Conservation (phyloP, 2,329 filamentous ascomycete genomes). For the Curvularia sp. region DNA sequence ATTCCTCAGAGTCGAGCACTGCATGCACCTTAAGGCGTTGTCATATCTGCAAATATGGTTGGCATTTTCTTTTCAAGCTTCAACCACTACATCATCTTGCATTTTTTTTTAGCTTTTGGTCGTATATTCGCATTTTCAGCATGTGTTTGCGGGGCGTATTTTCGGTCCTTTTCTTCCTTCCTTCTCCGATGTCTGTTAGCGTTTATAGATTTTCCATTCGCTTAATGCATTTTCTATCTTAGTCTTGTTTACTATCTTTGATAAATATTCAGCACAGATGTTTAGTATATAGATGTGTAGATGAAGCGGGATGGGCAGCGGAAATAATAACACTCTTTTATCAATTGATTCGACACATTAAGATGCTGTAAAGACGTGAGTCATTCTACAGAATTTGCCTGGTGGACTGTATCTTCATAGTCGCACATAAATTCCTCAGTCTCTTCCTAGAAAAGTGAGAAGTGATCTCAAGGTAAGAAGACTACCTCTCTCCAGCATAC, state of each 20-base stretch:
- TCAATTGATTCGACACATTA: not conserved
- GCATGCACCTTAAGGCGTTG: conserved; percentile 12
- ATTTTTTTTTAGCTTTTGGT: not conserved
- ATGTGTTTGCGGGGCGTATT: too few relatives aligned
- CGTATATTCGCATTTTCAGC: not conserved
- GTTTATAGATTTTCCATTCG: not conserved
- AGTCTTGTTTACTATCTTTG: not conserved
- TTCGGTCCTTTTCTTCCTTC: not conserved
- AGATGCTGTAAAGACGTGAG: not conserved
- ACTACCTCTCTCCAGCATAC: too few relatives aligned
- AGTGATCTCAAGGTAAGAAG: too few relatives aligned
- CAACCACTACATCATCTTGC: not conserved
- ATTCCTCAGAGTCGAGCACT: conserved; percentile 10
- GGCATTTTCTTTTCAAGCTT: not conserved
- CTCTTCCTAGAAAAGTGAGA: too few relatives aligned
- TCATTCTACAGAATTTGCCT: too few relatives aligned
- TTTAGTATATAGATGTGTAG: not conserved
- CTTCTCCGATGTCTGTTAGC: not conserved
- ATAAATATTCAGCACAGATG: not conserved
- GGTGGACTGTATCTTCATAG: too few relatives aligned
- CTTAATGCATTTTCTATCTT: not conserved
- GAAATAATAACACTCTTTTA: not conserved
- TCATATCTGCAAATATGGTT: not conserved
- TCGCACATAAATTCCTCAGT: too few relatives aligned
- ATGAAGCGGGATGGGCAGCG: not conserved